These are phyloP conservation scores for Crithidia acanthocephali DNA, from an alignment of 208 protist genomes.

Conservation along the genomic window DNA sequence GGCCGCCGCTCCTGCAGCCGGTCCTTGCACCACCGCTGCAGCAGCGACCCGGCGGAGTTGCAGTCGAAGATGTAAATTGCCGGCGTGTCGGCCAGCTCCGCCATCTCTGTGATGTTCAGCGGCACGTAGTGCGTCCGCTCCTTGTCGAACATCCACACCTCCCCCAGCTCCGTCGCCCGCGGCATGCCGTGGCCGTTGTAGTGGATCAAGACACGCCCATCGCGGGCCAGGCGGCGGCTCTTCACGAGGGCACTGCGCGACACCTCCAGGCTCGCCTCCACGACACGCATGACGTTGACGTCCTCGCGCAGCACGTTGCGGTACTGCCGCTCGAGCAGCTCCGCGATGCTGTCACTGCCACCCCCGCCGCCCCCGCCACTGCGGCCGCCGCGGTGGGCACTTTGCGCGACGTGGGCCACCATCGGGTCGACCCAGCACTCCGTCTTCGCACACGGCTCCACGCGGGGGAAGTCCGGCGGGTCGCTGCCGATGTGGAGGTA, in stretches of 20 bases:
- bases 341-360: slow-evolving; percentile 93
- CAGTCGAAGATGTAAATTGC: slow-evolving; percentile 99
- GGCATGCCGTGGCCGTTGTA: slow-evolving; percentile 99
- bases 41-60: slow-evolving; percentile 91
- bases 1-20: slow-evolving; percentile 65
- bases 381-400: slow-evolving; percentile 30
- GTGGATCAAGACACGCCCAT: slow-evolving; percentile 97
- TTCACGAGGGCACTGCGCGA: slow-evolving; percentile 87
- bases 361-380: slow-evolving; percentile 38
- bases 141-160: slow-evolving; percentile 99
- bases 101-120: slow-evolving; percentile 96
- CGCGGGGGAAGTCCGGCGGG: slow-evolving; percentile 96
- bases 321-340: slow-evolving; percentile 94
- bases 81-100: slow-evolving; percentile 93
- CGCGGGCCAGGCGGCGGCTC: slow-evolving; percentile 77
- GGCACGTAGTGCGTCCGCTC: slow-evolving; percentile 99
- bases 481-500: slow-evolving; percentile 98
- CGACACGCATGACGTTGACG: slow-evolving; percentile 63
- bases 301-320: slow-evolving; percentile 63
- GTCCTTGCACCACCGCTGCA: slow-evolving; percentile 82
- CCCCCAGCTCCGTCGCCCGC: slow-evolving; percentile 95
- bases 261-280: slow-evolving; percentile 96
- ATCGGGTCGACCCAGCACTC: slow-evolving; percentile 98
- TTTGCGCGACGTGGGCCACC: slow-evolving; percentile 65
- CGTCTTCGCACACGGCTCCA: slow-evolving; percentile 95